Evolutionary conservation across 495 filamentous ascomycete genomes (phyloP), one percentile per base, ranked within the genome.

Genomic region (Podospora bellae-mahoneyi): DNA sequence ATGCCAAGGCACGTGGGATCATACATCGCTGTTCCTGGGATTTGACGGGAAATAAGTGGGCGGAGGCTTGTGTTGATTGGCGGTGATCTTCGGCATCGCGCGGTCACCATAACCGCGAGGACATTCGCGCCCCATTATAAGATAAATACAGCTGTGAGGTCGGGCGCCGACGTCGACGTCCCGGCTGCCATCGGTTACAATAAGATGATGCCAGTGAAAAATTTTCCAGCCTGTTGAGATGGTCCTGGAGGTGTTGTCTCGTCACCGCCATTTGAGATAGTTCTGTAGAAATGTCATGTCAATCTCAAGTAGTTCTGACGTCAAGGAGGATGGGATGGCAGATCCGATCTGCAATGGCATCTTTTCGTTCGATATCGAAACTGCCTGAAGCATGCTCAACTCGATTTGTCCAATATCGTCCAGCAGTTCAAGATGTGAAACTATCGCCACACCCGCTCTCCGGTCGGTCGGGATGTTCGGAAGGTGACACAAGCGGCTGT

Each of bases 71-170:
- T 44, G 10, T 48, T 70, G 68, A 62, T 70, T 70, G 64, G 68
- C 27, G 26, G 20, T 15, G 27, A 2, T 39, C 18, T 55, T 70
- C 68, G 68, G 68, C 68, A 27, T 62, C 65, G 63, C 68, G 68
- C 64, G 54, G 56, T 63, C 64, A 44, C 48, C 20, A 28, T 67
- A 70, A 70, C 60, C 68, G 68, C 68, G 68, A 70, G 39, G 55
- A 5, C 27, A 23, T 23, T 58, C 64, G 19, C 56, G 9, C 39
- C 13, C 39, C 39, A 48, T 48, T 0, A 48, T 9, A 48, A 48
- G 39, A 48, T 48, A 10, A 48, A 48, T 48, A 16, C 15, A 48
- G 39, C 39, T 10, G 9, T 13, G 15, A 48, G 13, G 39, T 48
- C 39, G 15, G 39, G 39, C 7, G 39, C 39, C 39, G 39, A 16